phyloP scores from a whole-genome alignment of 306 rosid genomes.

The Begonia loranthoides region DNA sequence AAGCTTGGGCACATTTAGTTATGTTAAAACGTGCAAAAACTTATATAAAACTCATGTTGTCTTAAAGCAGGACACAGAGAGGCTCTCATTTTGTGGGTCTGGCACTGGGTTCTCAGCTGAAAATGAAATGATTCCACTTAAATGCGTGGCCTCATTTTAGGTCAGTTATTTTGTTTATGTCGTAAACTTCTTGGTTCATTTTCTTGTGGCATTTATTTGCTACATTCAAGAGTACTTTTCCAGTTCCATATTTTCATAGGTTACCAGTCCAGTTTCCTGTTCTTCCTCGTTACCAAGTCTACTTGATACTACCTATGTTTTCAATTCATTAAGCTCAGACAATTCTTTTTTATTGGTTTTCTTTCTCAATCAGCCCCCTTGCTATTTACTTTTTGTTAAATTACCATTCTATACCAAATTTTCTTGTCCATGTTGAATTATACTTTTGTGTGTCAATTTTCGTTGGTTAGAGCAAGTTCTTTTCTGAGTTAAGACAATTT shows the following conservation, averaged over 20 bases:
- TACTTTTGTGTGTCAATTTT: too few species aligned
- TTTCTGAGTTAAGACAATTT: too few species aligned
- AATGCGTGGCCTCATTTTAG: slow-evolving; percentile 73
- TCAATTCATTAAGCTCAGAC: slow-evolving; percentile 10
- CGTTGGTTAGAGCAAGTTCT: too few species aligned
- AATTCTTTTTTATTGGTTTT: background rate
- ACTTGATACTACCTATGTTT: slow-evolving; percentile 3
- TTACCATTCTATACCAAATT: too few species aligned
- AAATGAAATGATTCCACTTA: slow-evolving; percentile 63
- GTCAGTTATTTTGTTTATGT: slow-evolving; percentile 55
- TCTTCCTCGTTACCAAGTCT: slow-evolving; percentile 3
- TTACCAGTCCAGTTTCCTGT: slow-evolving; percentile 19
- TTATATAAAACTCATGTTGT: slow-evolving; percentile 51
- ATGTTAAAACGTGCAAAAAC: slow-evolving; percentile 28
- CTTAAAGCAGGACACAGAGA: slow-evolving; percentile 60
- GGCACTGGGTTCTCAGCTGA: slow-evolving; percentile 49
- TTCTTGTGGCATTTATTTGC: slow-evolving; percentile 39
- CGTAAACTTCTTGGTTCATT: slow-evolving; percentile 29
- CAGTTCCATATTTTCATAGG: slow-evolving; percentile 18
- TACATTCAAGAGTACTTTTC: slow-evolving; percentile 30
- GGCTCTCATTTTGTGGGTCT: slow-evolving; percentile 67
- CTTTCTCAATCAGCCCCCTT: too few species aligned
- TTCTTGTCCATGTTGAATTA: too few species aligned
- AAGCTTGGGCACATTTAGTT: slow-evolving; percentile 43
- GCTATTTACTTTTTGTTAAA: too few species aligned